Evolutionary conservation across 2,329 filamentous ascomycete species (phyloP).

Genomic region (Cadophora malorum): DNA sequence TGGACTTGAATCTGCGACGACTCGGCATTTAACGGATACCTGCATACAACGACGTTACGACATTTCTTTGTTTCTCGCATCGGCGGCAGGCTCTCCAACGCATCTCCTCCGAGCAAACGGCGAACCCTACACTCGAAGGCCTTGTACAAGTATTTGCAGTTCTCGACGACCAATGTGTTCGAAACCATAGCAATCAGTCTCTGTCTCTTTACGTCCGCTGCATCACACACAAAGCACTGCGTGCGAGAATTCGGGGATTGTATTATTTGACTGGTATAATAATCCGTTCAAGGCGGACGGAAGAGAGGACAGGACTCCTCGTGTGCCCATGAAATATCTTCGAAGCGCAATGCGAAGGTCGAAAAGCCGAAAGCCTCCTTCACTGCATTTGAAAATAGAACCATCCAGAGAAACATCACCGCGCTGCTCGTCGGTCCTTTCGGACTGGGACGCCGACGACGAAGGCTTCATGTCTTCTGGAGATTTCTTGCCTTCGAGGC

Average conservation of each 20-base stretch:
- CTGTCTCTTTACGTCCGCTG: conserved; percentile 29
- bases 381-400: conserved; percentile 39
- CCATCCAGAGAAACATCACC: conserved; percentile 42
- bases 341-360: conserved; percentile 46
- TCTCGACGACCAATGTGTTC: conserved; percentile 37
- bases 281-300: conserved; percentile 27
- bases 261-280: conserved; percentile 14
- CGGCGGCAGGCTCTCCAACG: conserved; percentile 29
- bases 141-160: conserved; percentile 34
- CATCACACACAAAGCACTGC: conserved; percentile 15
- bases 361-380: conserved; percentile 44
- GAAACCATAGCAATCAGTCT: conserved; percentile 35
- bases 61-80: conserved; percentile 35
- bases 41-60: conserved; percentile 41
- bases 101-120: conserved; percentile 36
- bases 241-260: conserved; percentile 14
- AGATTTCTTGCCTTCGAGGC: conserved; percentile 51
- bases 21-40: conserved; percentile 40
- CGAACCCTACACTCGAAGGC: conserved; percentile 22
- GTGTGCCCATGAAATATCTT: conserved; percentile 59
- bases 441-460: conserved; percentile 54
- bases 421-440: conserved; percentile 44
- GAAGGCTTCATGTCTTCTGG: conserved; percentile 56
- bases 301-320: conserved; percentile 50
- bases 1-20: conserved; percentile 36